Conservation (phyloP, 768 basidiomycete genomes). For the Porphyrellus cyaneotinctus region DNA sequence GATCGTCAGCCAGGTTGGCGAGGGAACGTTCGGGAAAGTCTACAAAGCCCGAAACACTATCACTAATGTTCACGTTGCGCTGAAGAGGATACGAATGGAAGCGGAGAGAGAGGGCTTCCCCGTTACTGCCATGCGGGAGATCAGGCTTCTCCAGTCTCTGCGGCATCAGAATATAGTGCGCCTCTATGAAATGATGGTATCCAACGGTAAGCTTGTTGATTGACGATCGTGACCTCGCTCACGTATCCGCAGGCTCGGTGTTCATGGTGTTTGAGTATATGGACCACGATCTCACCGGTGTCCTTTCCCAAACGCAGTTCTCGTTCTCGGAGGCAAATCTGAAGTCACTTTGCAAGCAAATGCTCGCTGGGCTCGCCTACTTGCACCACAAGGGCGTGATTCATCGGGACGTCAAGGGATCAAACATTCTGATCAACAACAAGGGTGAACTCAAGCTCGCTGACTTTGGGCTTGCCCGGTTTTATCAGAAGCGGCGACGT, state of each 20-base stretch:
- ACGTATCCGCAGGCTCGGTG: slow-evolving; percentile 64
- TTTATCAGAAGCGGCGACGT: slow-evolving; percentile 86
- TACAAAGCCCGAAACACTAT: slow-evolving; percentile 89
- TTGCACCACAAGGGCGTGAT: slow-evolving; percentile 95
- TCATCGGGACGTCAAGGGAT: slow-evolving; percentile 98
- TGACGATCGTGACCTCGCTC: neutral
- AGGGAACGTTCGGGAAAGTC: slow-evolving; percentile 98
- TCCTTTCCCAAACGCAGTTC: slow-evolving; percentile 88
- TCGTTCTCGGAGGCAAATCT: slow-evolving; percentile 81
- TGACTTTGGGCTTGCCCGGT: slow-evolving; percentile 95
- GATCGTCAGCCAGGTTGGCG: slow-evolving; percentile 91
- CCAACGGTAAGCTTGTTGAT: slow-evolving; percentile 61
- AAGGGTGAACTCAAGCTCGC: slow-evolving; percentile 91
- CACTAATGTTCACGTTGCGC: slow-evolving; percentile 74
- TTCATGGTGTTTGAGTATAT: slow-evolving; percentile 99
- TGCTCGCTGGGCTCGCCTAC: slow-evolving; percentile 92
- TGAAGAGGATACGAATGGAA: slow-evolving; percentile 98
- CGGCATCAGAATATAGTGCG: slow-evolving; percentile 86
- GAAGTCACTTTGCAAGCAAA: slow-evolving; percentile 94
- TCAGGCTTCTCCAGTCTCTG: slow-evolving; percentile 91
- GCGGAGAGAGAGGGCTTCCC: slow-evolving; percentile 97
- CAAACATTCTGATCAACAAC: slow-evolving; percentile 92
- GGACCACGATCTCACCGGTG: slow-evolving; percentile 96
- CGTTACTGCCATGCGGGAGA: slow-evolving; percentile 98
- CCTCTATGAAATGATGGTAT: slow-evolving; percentile 98